Percentiles rank a stretch among this genome's conserved stretches.
These are phyloP conservation scores for Colletotrichum sp. DNA, from an alignment of 2,329 filamentous ascomycete species.

Conservation along the genomic window DNA sequence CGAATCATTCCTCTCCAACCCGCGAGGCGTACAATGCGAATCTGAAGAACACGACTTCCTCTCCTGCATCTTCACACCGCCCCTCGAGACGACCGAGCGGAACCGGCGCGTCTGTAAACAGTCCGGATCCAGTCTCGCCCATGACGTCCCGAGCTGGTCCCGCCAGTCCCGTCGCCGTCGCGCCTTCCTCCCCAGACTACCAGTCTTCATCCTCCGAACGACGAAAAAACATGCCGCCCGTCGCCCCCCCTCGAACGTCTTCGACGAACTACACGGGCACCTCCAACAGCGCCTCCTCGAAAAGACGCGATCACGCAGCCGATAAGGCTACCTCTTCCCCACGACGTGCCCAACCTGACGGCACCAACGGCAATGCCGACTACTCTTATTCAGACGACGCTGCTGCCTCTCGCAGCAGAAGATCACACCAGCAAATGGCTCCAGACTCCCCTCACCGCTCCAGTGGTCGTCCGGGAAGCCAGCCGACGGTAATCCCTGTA, in stretches of 20 bases:
- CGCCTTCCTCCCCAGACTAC: slow-evolving; percentile 46
- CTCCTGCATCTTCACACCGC: slow-evolving; percentile 57
- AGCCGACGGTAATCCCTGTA: slow-evolving; percentile 46
- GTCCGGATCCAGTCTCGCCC: slow-evolving; percentile 42
- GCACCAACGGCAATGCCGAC: slow-evolving; percentile 38
- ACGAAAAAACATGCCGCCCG: slow-evolving; percentile 68
- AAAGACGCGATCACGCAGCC: slow-evolving; percentile 49
- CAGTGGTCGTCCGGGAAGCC: slow-evolving; percentile 35
- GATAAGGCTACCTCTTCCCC: slow-evolving; percentile 50
- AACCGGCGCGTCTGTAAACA: slow-evolving; percentile 43
- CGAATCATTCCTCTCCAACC: slow-evolving; percentile 55
- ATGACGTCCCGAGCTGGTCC: slow-evolving; percentile 55
- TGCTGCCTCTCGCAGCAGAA: slow-evolving; percentile 42
- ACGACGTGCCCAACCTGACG: slow-evolving; percentile 41
- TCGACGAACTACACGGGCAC: slow-evolving; percentile 61
- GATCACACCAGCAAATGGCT: slow-evolving; percentile 38
- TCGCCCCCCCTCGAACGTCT: slow-evolving; percentile 82
- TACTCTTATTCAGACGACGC: slow-evolving; percentile 35
- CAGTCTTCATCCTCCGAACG: slow-evolving; percentile 52
- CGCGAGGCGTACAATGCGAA: slow-evolving; percentile 63
- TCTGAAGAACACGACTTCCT: slow-evolving; percentile 50
- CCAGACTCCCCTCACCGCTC: slow-evolving; percentile 46
- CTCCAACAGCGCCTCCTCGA: slow-evolving; percentile 47
- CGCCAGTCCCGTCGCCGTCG: slow-evolving; percentile 44
- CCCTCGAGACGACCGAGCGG: slow-evolving; percentile 60